Evolutionary conservation across 306 rosid species (phyloP).

Genomic region (Citrullus amarus): DNA sequence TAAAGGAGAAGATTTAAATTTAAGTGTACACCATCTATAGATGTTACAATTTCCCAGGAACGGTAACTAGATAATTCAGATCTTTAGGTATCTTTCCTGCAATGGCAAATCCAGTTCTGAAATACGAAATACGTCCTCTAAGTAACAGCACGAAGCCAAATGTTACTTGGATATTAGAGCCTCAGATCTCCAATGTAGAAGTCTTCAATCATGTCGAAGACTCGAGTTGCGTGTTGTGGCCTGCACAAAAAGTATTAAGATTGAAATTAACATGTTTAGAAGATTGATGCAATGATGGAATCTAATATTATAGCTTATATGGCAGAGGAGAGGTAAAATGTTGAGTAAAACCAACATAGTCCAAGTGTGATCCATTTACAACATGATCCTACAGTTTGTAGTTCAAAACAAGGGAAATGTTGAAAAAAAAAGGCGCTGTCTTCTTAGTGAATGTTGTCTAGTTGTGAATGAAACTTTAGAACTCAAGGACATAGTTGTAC

Average conservation of each 20-base stretch:
- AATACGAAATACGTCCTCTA: neutral
- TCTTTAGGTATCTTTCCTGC: neutral
- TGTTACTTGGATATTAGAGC: neutral
- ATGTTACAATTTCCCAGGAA: neutral
- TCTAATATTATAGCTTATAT: neutral
- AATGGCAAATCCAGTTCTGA: neutral
- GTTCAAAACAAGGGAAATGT: neutral
- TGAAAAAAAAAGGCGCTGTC: neutral
- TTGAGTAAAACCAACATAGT: neutral
- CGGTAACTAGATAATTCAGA: neutral
- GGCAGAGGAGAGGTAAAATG: neutral
- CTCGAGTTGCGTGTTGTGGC: slow-evolving; percentile 92
- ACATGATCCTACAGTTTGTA: neutral
- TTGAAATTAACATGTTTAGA: neutral
- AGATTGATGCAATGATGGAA: neutral
- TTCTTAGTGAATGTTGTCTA: neutral
- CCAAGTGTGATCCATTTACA: neutral
- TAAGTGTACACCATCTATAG: neutral
- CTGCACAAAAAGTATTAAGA: slow-evolving; percentile 29
- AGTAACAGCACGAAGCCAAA: neutral
- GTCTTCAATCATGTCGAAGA: slow-evolving; percentile 82
- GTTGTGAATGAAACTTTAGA: neutral
- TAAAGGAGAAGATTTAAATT: neutral
- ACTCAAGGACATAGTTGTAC: too few relatives aligned
- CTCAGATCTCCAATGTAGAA: slow-evolving; percentile 64